Evolutionary conservation across 495 filamentous ascomycete genomes (phyloP), one percentile per base, ranked within the genome.

Genomic region (Cercophora scortea): DNA sequence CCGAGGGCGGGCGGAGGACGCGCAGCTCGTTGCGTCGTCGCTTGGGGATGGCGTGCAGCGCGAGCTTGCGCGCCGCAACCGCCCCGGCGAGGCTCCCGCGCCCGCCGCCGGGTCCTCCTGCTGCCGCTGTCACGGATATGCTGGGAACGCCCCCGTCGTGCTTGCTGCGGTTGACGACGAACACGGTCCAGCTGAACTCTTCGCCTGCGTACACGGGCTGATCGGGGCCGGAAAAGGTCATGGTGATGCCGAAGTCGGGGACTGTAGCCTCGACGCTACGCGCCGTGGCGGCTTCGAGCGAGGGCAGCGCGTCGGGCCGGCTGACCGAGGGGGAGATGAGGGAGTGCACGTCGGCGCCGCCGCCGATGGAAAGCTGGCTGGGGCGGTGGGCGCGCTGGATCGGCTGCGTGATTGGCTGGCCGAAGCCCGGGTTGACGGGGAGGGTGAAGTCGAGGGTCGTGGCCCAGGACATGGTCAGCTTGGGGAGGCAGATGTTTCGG

Each of bases 371-470:
- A 47, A 82, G 71, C 56, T 82, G 75, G 74, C 82, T 72, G 55
- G 89, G 72, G 49, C 79, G 71, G 72, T 87, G 64, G 66, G 83
- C 51, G 68, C 88, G 70, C 71, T 88, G 74, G 67, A 91, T 73
- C 71, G 84, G 65, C 69, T 73, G 64, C 35, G 63, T 67, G 15
- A 69, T 67, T 49, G 77, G 72, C 48, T 74, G 46, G 45, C 79
- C 76, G 61, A 79, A 78, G 42, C 74, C 68, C 7, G 78, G 72
- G 57, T 80, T 80, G 45, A 77, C 69, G 7, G 86, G 80, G 47
- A 84, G 74, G 2, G 88, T 88, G 62, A 95, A 94, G 62, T 96
- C 90, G 38, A 95, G 78, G 35, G 80, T 79, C 12, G 88, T 88
- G 39, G 75, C 81, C 92, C 91, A 96, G 39, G 82, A 73, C 80